These are phyloP conservation scores for Caryocar brasiliense DNA, from an alignment of 441 rosid species.

Conservation along the genomic window DNA sequence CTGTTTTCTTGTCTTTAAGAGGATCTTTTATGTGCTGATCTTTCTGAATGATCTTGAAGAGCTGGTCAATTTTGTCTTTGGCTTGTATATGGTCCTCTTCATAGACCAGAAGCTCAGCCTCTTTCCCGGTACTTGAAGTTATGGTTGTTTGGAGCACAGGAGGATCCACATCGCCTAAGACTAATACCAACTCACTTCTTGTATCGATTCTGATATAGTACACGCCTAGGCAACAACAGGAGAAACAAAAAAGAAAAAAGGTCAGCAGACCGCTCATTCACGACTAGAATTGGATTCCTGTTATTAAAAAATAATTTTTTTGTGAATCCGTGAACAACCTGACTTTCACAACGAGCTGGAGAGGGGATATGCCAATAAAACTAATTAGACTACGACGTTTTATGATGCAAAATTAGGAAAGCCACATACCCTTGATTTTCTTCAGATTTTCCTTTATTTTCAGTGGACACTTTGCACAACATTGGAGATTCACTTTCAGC, in stretches of 20 bases:
- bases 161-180: constrained; percentile 13
- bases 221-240: constrained; percentile 10
- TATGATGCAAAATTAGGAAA: background rate
- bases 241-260: background rate
- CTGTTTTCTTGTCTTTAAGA: background rate
- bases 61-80: background rate
- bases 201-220: constrained; percentile 5
- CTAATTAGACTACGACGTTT: too few relatives aligned
- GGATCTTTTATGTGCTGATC: background rate
- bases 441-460: constrained; percentile 9
- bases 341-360: too few relatives aligned
- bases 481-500: constrained; percentile 4
- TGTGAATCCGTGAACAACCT: too few relatives aligned
- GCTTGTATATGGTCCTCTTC: constrained; percentile 10
- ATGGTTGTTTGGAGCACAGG: background rate
- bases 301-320: background rate
- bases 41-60: background rate
- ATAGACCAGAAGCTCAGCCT: constrained; percentile 8
- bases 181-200: constrained; percentile 3
- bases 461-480: constrained; percentile 9
- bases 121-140: constrained; percentile 2
- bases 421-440: constrained; percentile 17
- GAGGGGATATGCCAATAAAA: too few relatives aligned
- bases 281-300: too few relatives aligned
- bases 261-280: background rate